phyloP scores from a whole-genome alignment of 192 early-diverging fungal species.

The Rhizophagus sp. region DNA sequence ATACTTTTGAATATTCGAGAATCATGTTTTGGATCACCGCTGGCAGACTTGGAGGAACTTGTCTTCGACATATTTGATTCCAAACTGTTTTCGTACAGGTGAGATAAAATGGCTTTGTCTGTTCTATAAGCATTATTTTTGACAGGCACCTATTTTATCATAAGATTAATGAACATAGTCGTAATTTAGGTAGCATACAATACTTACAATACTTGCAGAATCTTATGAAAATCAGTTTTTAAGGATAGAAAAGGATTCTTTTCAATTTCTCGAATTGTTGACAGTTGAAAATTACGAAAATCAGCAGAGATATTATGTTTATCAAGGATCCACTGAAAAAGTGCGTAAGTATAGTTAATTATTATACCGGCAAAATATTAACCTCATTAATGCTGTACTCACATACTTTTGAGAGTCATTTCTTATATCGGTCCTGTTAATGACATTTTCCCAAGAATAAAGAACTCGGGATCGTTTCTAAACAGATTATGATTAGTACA shows the following conservation, averaged over 20 bases:
- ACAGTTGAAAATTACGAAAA: conserved; percentile 21
- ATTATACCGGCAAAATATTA: background rate
- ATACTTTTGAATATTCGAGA: conserved; percentile 15
- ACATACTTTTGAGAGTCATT: conserved; percentile 18
- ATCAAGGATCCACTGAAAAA: conserved; percentile 19
- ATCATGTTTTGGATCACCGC: background rate
- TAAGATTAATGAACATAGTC: background rate
- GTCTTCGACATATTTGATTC: conserved; percentile 10
- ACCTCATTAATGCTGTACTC: background rate
- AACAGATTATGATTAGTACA: conserved; percentile 26
- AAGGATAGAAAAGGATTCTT: conserved; percentile 22
- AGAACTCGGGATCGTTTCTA: conserved; percentile 6
- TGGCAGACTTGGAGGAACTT: background rate
- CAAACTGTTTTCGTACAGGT: background rate
- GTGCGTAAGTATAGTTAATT: background rate
- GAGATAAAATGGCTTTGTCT: conserved; percentile 3
- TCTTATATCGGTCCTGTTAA: conserved; percentile 17
- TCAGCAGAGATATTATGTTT: conserved; percentile 22
- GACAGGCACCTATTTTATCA: conserved; percentile 16
- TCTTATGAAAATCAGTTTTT: conserved; percentile 11
- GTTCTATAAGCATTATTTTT: conserved; percentile 20
- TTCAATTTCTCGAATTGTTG: conserved; percentile 23
- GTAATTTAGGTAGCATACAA: background rate
- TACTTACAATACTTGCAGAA: conserved; percentile 21
- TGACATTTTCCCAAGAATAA: conserved; percentile 14